These are phyloP conservation scores for Pythium grandisporangium DNA, from an alignment of 352 stramenopile genomes.

Conservation along the genomic window DNA sequence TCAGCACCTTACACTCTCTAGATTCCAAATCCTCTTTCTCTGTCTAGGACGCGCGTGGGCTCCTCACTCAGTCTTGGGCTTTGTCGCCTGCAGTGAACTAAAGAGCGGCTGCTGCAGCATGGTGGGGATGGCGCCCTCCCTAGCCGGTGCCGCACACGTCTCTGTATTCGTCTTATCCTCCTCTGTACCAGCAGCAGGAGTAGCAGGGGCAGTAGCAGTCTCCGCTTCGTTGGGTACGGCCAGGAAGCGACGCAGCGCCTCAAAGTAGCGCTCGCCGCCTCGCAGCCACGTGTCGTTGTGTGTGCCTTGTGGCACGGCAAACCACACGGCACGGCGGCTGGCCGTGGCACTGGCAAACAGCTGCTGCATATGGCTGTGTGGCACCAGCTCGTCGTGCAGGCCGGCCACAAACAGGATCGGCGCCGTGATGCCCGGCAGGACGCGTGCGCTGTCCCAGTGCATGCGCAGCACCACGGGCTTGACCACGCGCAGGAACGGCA, in stretches of 20 bases:
- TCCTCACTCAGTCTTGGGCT: too few species aligned
- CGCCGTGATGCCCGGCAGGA: conserved; percentile 51
- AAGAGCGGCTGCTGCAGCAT: conserved; percentile 64
- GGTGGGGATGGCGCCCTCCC: conserved; percentile 58
- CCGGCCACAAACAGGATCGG: conserved; percentile 91
- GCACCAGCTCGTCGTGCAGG: conserved; percentile 87
- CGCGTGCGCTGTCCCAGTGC: conserved; percentile 76
- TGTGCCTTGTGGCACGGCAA: conserved; percentile 81
- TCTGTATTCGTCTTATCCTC: conserved; percentile 3
- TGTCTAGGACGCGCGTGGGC: too few species aligned
- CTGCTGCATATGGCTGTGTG: conserved; percentile 82
- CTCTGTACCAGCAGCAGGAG: too few species aligned
- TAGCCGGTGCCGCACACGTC: background rate
- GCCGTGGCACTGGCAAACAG: conserved; percentile 60
- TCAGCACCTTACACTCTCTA: too few species aligned
- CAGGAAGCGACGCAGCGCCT: conserved; percentile 57
- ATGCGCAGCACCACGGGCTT: conserved; percentile 89
- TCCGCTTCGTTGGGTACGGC: conserved; percentile 12
- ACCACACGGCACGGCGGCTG: conserved; percentile 49
- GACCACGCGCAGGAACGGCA: conserved; percentile 86
- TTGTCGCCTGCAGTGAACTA: conserved; percentile 13
- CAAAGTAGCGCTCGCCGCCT: conserved; percentile 85
- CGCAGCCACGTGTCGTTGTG: conserved; percentile 94
- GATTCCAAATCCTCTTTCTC: too few species aligned
- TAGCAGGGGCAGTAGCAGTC: conserved; percentile 8